Conservation (phyloP, 441 rosid genomes). For the Populus hybrid region DNA sequence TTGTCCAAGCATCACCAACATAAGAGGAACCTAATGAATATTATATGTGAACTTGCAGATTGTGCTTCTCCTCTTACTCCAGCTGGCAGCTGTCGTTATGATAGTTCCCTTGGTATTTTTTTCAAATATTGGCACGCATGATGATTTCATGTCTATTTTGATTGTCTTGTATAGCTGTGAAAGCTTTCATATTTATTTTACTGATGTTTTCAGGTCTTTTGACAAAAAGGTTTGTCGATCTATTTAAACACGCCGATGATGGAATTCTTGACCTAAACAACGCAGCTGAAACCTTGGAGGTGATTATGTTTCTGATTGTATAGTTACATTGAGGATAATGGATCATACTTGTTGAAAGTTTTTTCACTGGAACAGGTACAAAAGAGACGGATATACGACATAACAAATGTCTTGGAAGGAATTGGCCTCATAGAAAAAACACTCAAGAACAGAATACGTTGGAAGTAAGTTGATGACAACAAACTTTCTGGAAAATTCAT, state of each 20-base stretch:
- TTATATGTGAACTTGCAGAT: constrained; percentile 47
- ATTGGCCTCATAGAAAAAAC: constrained; percentile 95
- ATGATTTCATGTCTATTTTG: background rate
- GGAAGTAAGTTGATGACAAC: constrained; percentile 66
- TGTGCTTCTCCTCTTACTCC: constrained; percentile 72
- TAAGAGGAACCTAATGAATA: constrained; percentile 13
- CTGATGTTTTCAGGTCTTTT: constrained; percentile 58
- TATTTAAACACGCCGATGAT: constrained; percentile 77
- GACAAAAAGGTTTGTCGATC: constrained; percentile 81
- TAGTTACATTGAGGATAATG: constrained; percentile 1
- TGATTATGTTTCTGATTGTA: constrained; percentile 23
- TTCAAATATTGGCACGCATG: background rate
- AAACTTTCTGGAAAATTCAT: constrained; percentile 16
- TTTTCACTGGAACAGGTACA: constrained; percentile 53
- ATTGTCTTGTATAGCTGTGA: background rate
- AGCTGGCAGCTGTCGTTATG: constrained; percentile 83
- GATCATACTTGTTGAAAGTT: background rate
- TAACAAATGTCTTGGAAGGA: constrained; percentile 98
- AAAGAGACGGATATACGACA: constrained; percentile 94
- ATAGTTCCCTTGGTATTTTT: constrained; percentile 79
- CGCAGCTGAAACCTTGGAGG: constrained; percentile 90
- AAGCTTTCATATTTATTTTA: constrained; percentile 13
- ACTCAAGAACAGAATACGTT: constrained; percentile 76
- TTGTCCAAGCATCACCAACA: constrained; percentile 9
- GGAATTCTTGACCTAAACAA: constrained; percentile 84